Evolutionary conservation across 2,329 filamentous ascomycete genomes (phyloP).

Genomic region (Ilyonectria destructans): DNA sequence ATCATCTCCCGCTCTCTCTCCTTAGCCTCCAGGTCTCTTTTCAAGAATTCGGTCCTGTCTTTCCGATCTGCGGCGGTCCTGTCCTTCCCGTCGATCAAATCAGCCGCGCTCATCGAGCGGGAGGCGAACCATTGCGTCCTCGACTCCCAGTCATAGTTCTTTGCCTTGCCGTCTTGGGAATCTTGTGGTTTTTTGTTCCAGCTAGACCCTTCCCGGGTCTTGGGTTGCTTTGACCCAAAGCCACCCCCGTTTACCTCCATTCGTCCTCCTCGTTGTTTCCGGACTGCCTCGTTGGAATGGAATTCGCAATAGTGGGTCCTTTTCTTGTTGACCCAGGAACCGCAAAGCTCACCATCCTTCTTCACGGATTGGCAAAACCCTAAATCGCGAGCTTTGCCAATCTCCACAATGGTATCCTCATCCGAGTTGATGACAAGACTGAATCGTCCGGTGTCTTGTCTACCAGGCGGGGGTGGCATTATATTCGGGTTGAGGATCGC

Average conservation of each 20-base stretch:
- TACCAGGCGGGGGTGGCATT: conserved; percentile 86
- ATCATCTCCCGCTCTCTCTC: conserved; percentile 84
- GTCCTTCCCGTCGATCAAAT: conserved; percentile 77
- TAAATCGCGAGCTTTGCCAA: conserved; percentile 88
- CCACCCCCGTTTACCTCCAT: conserved; percentile 86
- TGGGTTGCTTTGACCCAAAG: conserved; percentile 56
- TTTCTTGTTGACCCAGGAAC: conserved; percentile 88
- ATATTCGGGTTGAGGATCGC: conserved; percentile 93
- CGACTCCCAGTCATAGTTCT: conserved; percentile 72
- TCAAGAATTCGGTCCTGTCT: conserved; percentile 77
- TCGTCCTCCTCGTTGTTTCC: conserved; percentile 76
- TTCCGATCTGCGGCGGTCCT: conserved; percentile 70
- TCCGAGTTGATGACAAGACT: conserved; percentile 88
- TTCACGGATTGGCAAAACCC: conserved; percentile 90
- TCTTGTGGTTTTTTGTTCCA: conserved; percentile 36
- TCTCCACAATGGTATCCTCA: conserved; percentile 90
- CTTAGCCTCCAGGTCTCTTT: conserved; percentile 74
- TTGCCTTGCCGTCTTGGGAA: conserved; percentile 41
- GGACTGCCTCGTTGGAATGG: conserved; percentile 87
- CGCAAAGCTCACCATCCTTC: conserved; percentile 87
- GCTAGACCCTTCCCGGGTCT: conserved; percentile 46
- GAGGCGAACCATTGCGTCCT: conserved; percentile 72
- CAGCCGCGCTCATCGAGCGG: conserved; percentile 69
- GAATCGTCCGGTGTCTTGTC: conserved; percentile 86
- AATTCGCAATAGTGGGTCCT: conserved; percentile 95